Conservation (phyloP, 352 stramenopile genomes). For the Pythium vanterpoolii region DNA sequence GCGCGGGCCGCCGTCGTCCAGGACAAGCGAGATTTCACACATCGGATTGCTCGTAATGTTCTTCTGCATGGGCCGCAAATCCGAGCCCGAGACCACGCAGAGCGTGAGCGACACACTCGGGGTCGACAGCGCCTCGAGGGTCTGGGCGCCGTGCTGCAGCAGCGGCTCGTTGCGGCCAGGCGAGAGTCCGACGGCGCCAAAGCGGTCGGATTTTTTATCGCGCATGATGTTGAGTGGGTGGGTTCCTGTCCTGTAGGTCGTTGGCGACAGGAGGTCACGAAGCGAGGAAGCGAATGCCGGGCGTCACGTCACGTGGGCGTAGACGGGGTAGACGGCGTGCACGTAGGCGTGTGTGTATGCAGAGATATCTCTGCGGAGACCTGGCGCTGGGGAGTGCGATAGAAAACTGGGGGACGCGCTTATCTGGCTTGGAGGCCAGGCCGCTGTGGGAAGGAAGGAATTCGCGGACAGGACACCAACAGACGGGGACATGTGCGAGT, state of each 20-base stretch:
- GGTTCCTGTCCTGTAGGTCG: background rate
- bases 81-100: constrained; percentile 50
- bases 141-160: constrained; percentile 33
- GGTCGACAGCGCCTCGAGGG: constrained; percentile 57
- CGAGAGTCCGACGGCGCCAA: constrained; percentile 51
- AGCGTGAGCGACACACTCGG: constrained; percentile 56
- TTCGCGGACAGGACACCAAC: background rate
- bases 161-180: constrained; percentile 56
- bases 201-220: constrained; percentile 30
- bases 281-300: background rate
- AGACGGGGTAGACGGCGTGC: no score
- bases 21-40: constrained; percentile 68
- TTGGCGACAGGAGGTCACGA: background rate
- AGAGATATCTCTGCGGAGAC: no score
- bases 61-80: constrained; percentile 66
- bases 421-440: background rate
- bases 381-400: background rate
- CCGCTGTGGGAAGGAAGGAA: background rate
- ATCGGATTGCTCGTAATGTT: constrained; percentile 64
- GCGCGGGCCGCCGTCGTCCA: constrained; percentile 40
- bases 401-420: background rate
- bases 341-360: no score
- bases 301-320: background rate
- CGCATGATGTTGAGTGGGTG: constrained; percentile 1
- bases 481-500: background rate